Evolutionary conservation across 805 yeast genomes (phyloP), one percentile per base, ranked within the genome.

Genomic region (Naumovozyma baii): DNA sequence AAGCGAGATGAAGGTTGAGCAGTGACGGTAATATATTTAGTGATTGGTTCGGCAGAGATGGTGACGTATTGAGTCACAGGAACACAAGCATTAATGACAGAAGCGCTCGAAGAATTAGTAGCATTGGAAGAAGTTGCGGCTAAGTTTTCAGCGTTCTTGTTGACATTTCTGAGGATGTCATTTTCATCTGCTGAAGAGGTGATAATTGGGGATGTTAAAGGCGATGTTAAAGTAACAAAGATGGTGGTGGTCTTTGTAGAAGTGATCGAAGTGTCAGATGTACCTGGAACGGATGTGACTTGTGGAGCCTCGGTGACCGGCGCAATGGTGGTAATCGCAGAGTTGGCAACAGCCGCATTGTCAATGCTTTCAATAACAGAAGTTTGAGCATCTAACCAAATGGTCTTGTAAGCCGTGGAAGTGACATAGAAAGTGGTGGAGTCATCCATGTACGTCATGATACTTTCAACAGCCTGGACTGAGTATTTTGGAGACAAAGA

Each of bases 351-450:
- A 19, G 37, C 18, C 8, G 33, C 26, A 26, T 33, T 15, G 15
- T 19, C 18, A 4, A 31, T 22, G 19, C 39, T 31, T 5, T 17
- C 22, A 8, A 33, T 35, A 15, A 39, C 32, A 3, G 22, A 18
- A 15, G 42, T 22, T 22, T 22, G 26, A 22, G 26, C 13, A 8
- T 51, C 41, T 31, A 40, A 41, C 54, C 53, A 51, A 29, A 35
- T 26, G 18, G 57, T 55, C n/a, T 40, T 26, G 36, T 36, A 55
- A n/a, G 42, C 22, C 18, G 59, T 54, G 18, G 43, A 44, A 7
- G 60, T 55, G 33, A 52, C 42, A 33, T 40, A 52, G 28, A 48
- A 45, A 19, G 59, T 56, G 22, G 58, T 50, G 7, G 54, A 48
- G 13, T 43, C 50, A 31, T 54, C 57, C 25, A 41, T 40, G 35